Percentiles rank a stretch among this genome's conserved stretches.
These are phyloP conservation scores for Phytophthora sp. DNA, from an alignment of 352 stramenopile genomes.

Conservation along the genomic window DNA sequence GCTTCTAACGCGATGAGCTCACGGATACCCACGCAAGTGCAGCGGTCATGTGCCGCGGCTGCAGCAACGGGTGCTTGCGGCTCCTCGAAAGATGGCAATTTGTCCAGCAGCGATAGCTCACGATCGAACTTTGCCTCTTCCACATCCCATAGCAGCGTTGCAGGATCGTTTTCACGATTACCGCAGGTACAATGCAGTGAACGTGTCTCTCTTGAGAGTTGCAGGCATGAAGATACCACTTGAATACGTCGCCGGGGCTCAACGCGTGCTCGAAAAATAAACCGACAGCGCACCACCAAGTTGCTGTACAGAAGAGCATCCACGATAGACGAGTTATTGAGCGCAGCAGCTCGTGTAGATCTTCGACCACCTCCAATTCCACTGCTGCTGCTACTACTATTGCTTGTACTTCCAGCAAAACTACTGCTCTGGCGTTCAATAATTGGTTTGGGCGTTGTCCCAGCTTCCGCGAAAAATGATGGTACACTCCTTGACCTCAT, in stretches of 20 bases:
- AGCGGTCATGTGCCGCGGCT: slow-evolving; percentile 42
- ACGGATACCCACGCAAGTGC: slow-evolving; percentile 72
- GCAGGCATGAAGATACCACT: slow-evolving; percentile 71
- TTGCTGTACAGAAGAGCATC: slow-evolving; percentile 83
- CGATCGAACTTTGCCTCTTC: slow-evolving; percentile 80
- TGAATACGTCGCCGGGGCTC: slow-evolving; percentile 76
- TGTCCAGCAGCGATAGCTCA: slow-evolving; percentile 65
- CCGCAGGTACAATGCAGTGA: slow-evolving; percentile 76
- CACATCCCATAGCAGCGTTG: slow-evolving; percentile 68
- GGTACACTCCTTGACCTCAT: slow-evolving; percentile 39
- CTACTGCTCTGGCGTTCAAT: slow-evolving; percentile 35
- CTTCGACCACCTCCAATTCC: slow-evolving; percentile 15
- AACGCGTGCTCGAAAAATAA: slow-evolving; percentile 81
- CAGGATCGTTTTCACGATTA: slow-evolving; percentile 76
- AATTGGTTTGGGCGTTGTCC: slow-evolving; percentile 12
- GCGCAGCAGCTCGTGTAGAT: slow-evolving; percentile 16
- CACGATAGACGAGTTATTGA: slow-evolving; percentile 73
- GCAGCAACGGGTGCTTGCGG: slow-evolving; percentile 36
- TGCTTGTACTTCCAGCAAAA: slow-evolving; percentile 21
- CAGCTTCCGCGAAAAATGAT: slow-evolving; percentile 23
- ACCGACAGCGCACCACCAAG: slow-evolving; percentile 76
- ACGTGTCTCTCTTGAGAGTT: slow-evolving; percentile 70
- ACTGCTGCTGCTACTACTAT: slow-evolving; percentile 8
- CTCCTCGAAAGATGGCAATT: slow-evolving; percentile 69
- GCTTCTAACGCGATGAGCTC: slow-evolving; percentile 80